Percentiles rank a stretch among this genome's conserved stretches.
phyloP scores from a whole-genome alignment of 2,329 filamentous ascomycete species.

The Helminthosporium solani region DNA sequence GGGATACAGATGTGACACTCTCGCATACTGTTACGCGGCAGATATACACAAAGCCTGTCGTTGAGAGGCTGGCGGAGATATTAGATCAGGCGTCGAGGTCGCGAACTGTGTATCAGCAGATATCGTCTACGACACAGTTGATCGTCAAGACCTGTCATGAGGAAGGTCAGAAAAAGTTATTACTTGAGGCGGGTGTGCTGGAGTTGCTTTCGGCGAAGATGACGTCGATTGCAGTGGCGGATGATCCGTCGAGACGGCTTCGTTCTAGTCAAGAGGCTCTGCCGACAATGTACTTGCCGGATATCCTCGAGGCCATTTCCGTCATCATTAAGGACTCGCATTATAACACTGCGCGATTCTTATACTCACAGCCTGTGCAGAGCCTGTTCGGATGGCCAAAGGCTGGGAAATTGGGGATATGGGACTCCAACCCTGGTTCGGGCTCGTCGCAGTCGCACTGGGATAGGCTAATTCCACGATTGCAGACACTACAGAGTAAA shows the following conservation, averaged over 20 bases:
- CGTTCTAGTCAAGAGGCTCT: constrained; percentile 21
- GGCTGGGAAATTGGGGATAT: constrained; percentile 17
- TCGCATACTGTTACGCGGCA: constrained; percentile 30
- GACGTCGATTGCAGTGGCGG: constrained; percentile 43
- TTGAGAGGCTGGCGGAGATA: constrained; percentile 65
- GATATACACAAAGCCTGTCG: constrained; percentile 63
- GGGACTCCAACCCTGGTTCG: constrained; percentile 20
- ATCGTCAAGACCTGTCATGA: constrained; percentile 66
- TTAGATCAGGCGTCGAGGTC: constrained; percentile 59
- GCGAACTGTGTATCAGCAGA: constrained; percentile 60
- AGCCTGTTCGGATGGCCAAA: constrained; percentile 36
- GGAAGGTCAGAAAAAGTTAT: constrained; percentile 67
- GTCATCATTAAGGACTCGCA: constrained; percentile 77
- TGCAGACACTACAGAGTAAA: constrained; percentile 43
- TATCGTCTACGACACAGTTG: constrained; percentile 59
- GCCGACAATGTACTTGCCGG: constrained; percentile 60
- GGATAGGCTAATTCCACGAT: constrained; percentile 41
- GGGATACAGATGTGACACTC: constrained; percentile 52
- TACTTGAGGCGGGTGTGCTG: constrained; percentile 72
- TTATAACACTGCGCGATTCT: constrained; percentile 67
- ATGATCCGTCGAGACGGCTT: constrained; percentile 22
- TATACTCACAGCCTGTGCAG: constrained; percentile 46
- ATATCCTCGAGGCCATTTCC: constrained; percentile 74
- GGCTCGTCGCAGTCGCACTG: constrained; percentile 24
- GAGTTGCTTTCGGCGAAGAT: constrained; percentile 76